Percentiles rank a stretch among this genome's conserved stretches.
These are phyloP conservation scores for Rhodosporidiobolus sp. DNA, from an alignment of 768 basidiomycete genomes.

Conservation along the genomic window DNA sequence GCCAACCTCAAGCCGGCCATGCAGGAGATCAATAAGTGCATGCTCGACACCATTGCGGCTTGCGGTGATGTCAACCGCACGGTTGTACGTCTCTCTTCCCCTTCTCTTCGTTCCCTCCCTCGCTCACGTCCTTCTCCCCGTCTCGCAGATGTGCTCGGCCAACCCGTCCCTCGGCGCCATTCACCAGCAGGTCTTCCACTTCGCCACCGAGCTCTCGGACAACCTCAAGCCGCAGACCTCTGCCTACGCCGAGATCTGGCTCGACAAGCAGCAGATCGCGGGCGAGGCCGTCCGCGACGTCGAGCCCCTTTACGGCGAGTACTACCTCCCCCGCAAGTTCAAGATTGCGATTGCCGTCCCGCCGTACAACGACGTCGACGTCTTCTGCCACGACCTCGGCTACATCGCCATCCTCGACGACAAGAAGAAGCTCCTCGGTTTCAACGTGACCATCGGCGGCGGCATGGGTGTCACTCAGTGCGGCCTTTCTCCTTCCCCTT, in stretches of 20 bases:
- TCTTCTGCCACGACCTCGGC: slow-evolving; percentile 86
- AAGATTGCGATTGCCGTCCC: slow-evolving; percentile 96
- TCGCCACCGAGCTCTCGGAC: slow-evolving; percentile 76
- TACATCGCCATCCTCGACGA: slow-evolving; percentile 87
- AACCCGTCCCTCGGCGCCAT: slow-evolving; percentile 85
- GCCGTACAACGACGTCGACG: slow-evolving; percentile 91
- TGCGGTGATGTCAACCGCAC: slow-evolving; percentile 93
- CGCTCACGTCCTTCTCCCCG: slow-evolving; percentile 8
- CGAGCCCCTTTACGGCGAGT: slow-evolving; percentile 95
- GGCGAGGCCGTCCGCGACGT: slow-evolving; percentile 85
- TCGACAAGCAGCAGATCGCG: slow-evolving; percentile 92
- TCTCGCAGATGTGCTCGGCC: slow-evolving; percentile 64
- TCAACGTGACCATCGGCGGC: slow-evolving; percentile 90
- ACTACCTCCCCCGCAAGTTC: slow-evolving; percentile 79
- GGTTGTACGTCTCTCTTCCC: slow-evolving; percentile 24
- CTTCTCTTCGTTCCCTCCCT: not conserved
- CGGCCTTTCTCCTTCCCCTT: not conserved
- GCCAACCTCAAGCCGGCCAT: slow-evolving; percentile 91
- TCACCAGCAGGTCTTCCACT: slow-evolving; percentile 76
- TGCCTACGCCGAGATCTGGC: slow-evolving; percentile 98
- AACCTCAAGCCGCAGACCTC: slow-evolving; percentile 83
- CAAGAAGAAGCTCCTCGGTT: slow-evolving; percentile 75
- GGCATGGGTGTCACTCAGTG: slow-evolving; percentile 97
- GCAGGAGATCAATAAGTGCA: slow-evolving; percentile 83
- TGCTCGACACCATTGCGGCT: slow-evolving; percentile 93